Percentiles rank a stretch among this genome's conserved stretches.
These are phyloP conservation scores for Debaryomyces robertsiae DNA, from an alignment of 1,139 yeast species.

Conservation along the genomic window DNA sequence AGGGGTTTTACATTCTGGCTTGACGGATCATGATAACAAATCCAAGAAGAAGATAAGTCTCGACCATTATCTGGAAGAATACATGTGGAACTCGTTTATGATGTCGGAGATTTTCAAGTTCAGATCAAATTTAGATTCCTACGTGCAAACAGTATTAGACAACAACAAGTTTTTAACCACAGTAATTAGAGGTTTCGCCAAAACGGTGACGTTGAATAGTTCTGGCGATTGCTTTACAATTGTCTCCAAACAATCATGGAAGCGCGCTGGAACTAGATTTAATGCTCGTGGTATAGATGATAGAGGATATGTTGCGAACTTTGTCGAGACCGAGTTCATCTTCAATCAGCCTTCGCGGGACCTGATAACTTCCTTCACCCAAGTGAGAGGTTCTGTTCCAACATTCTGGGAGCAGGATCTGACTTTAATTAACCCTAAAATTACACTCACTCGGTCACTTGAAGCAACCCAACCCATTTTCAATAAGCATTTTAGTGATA, in stretches of 20 bases:
- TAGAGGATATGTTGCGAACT: constrained; percentile 88
- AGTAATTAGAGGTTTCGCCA: constrained; percentile 93
- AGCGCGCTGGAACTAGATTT: constrained; percentile 93
- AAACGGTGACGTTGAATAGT: constrained; percentile 61
- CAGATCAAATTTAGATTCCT: constrained; percentile 66
- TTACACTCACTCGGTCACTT: constrained; percentile 79
- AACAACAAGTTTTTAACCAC: constrained; percentile 81
- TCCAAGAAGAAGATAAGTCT: constrained; percentile 22
- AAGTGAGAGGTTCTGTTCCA: constrained; percentile 93
- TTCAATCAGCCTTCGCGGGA: constrained; percentile 46
- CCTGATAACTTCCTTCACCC: constrained; percentile 74
- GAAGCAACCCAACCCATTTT: constrained; percentile 95
- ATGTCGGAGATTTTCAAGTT: constrained; percentile 79
- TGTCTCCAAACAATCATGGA: constrained; percentile 92
- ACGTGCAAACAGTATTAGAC: constrained; percentile 62
- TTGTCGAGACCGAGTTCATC: constrained; percentile 91
- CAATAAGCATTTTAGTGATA: constrained; percentile 71
- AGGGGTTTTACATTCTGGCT: constrained; percentile 45
- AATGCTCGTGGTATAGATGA: constrained; percentile 88
- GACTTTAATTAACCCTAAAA: constrained; percentile 78
- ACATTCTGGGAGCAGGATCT: constrained; percentile 98
- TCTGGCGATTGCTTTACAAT: constrained; percentile 68
- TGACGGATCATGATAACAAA: constrained; percentile 29
- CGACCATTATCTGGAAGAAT: constrained; percentile 73
- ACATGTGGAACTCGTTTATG: constrained; percentile 96